phyloP scores from a whole-genome alignment of 768 basidiomycete genomes.

The Boletus speciosus region DNA sequence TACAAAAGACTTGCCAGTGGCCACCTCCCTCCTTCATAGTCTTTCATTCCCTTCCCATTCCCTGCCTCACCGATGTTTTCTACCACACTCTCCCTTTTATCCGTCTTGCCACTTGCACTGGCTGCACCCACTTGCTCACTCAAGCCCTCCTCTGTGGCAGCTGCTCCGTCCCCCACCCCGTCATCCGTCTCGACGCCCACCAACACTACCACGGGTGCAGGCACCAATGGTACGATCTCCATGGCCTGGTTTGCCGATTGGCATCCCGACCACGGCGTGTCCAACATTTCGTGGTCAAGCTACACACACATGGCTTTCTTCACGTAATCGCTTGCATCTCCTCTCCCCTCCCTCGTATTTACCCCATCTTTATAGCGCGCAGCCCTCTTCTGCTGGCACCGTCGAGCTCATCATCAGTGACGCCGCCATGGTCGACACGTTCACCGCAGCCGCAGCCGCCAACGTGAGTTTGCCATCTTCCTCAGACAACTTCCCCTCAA shows the following conservation, averaged over 20 bases:
- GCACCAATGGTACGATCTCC: slow-evolving; percentile 37
- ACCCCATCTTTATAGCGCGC: slow-evolving; percentile 13
- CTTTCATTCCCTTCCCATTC: slow-evolving; percentile 10
- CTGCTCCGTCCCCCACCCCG: slow-evolving; percentile 2
- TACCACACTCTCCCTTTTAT: slow-evolving; percentile 20
- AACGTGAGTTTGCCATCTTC: slow-evolving; percentile 15
- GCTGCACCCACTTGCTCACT: slow-evolving; percentile 30
- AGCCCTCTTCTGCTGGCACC: slow-evolving; percentile 17
- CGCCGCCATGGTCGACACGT: slow-evolving; percentile 9
- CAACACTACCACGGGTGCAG: slow-evolving; percentile 16
- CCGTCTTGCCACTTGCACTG: slow-evolving; percentile 22
- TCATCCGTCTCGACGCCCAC: not conserved
- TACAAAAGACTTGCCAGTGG: slow-evolving; percentile 12
- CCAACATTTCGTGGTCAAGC: slow-evolving; percentile 58
- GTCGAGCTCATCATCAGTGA: slow-evolving; percentile 11
- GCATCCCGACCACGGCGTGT: slow-evolving; percentile 48
- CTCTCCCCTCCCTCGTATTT: not conserved
- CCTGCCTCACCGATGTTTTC: slow-evolving; percentile 16
- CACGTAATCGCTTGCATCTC: slow-evolving; percentile 33
- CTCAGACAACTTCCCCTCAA: not conserved
- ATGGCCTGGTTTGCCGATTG: slow-evolving; percentile 71
- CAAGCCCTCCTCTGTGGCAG: not conserved
- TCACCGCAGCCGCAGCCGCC: slow-evolving; percentile 24
- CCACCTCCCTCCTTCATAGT: slow-evolving; percentile 10
- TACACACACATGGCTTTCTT: slow-evolving; percentile 70